A percentile compares a stretch with the other conserved stretches of the same genome.
phyloP scores from a whole-genome alignment of 2,329 filamentous ascomycete genomes.

The Botrytis fabae region DNA sequence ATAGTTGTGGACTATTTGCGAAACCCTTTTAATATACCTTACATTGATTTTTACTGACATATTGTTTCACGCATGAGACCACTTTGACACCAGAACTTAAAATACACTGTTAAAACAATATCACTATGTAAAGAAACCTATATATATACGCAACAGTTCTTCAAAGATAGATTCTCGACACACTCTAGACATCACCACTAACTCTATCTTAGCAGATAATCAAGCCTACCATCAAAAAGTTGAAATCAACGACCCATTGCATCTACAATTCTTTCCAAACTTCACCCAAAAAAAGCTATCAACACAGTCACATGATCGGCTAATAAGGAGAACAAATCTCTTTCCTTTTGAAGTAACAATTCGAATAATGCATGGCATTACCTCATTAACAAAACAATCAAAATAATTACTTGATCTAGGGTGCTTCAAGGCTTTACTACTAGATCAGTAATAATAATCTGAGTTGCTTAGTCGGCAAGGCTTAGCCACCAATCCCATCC shows the following conservation, averaged over 20 bases:
- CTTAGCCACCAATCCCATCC: background rate
- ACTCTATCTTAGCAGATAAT: background rate
- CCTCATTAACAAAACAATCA: background rate
- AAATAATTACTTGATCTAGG: background rate
- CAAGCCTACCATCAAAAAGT: background rate
- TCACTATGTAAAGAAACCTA: background rate
- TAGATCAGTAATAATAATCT: background rate
- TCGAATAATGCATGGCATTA: background rate
- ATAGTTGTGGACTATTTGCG: accelerated
- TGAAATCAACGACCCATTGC: background rate
- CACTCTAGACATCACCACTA: background rate
- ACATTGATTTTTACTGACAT: accelerated
- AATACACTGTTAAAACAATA: accelerated
- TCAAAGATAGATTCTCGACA: background rate
- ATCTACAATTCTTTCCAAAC: background rate
- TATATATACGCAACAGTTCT: background rate
- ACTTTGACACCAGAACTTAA: background rate
- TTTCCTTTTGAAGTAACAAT: background rate
- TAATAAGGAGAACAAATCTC: constrained; percentile 7
- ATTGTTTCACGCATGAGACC: accelerated
- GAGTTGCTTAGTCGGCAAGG: constrained; percentile 4
- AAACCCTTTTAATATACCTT: background rate
- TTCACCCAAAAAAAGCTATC: background rate
- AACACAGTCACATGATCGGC: constrained; percentile 3
- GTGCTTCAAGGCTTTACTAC: accelerated